Base-by-base conservation (phyloP, 495 filamentous ascomycete species). In the Annulohypoxylon nitens region DNA sequence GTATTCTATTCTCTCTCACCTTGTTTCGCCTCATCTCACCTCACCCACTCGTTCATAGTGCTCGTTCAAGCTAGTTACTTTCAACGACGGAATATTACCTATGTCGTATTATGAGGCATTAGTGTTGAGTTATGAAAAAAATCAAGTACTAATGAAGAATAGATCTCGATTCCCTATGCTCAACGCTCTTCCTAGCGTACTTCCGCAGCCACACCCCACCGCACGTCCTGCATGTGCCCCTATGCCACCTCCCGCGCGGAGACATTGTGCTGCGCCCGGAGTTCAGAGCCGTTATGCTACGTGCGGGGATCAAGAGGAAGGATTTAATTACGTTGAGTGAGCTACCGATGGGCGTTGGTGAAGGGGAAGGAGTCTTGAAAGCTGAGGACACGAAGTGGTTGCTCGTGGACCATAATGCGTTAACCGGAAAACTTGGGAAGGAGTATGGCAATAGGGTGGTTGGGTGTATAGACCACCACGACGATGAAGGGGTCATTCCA, bases 381-480 rank as follows among this genome's bases (percentile, higher is more conserved):
- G 70, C 83, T 4, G 74, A 81, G 39, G 74, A 80, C 43, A 86
- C 86, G 18, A 81, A 78, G 37, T 90, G 88, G 87, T 79, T 93
- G 1, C 85, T 99, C 11, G 93, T 99, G 1, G 96, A 99, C 81
- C 97, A 98, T 87, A 98, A 98, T 76, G 88, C 85, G 3, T 82
- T 94, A 16, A 89, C 90, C 11, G 88, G 90, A 0, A 61, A 77
- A 12, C 82, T 90, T 57, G 81, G 78, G 47, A 50, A 74, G 83
- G 78, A 81, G 6, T 82, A 78, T 48, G 75, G 83, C 18, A 67
- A 77, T 16, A 69, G 74, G 26, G 85, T 95, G 0, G 75, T 87
- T 6, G 96, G 92, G n/a, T 93, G 92, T 64, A 90, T 99, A 50
- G 96, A 99, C 78, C 96, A 99, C 80, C 97, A 98, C 77, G 89